These are phyloP conservation scores for Beauveria asiatica DNA, from an alignment of 2,329 filamentous ascomycete species.

Conservation along the genomic window DNA sequence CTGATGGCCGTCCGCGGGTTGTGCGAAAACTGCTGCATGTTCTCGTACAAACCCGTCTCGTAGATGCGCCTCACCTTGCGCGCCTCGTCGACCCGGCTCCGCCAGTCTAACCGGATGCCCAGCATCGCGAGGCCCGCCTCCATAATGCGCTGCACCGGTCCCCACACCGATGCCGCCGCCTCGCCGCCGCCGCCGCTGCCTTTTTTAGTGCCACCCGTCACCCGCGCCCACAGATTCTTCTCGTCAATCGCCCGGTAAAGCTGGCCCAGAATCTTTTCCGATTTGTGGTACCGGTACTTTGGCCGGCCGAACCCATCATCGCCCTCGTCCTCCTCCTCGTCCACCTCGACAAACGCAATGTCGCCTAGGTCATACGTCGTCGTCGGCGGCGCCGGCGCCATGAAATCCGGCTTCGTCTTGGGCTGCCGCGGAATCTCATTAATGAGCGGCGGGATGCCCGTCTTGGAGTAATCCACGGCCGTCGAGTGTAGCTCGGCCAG, in stretches of 20 bases:
- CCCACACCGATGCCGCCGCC: slow-evolving; percentile 21
- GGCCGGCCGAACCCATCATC: slow-evolving; percentile 36
- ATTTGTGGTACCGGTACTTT: slow-evolving; percentile 52
- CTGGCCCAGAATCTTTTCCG: slow-evolving; percentile 57
- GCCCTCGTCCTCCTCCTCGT: slow-evolving; percentile 30
- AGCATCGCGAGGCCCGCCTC: slow-evolving; percentile 11
- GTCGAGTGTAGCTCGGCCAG: slow-evolving; percentile 60
- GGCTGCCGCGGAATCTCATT: slow-evolving; percentile 31
- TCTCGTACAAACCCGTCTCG: slow-evolving; percentile 32
- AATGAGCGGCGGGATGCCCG: slow-evolving; percentile 51
- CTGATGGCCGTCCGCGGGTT: slow-evolving; percentile 34
- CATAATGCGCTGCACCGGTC: slow-evolving; percentile 29
- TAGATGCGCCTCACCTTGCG: slow-evolving; percentile 35
- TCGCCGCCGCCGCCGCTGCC: neutral
- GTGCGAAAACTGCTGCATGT: slow-evolving; percentile 37
- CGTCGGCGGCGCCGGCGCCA: slow-evolving; percentile 35
- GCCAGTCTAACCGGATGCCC: slow-evolving; percentile 17
- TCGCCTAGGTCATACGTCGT: slow-evolving; percentile 36
- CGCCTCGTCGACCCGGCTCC: slow-evolving; percentile 26
- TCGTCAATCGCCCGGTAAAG: slow-evolving; percentile 70
- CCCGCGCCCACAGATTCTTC: slow-evolving; percentile 46
- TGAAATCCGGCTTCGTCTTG: slow-evolving; percentile 43
- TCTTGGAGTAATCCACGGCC: slow-evolving; percentile 70
- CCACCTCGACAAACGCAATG: slow-evolving; percentile 26
- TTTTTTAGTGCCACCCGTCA: slow-evolving; percentile 10